Base-by-base conservation (phyloP, 768 basidiomycete genomes). In the Cubamyces lactineus region DNA sequence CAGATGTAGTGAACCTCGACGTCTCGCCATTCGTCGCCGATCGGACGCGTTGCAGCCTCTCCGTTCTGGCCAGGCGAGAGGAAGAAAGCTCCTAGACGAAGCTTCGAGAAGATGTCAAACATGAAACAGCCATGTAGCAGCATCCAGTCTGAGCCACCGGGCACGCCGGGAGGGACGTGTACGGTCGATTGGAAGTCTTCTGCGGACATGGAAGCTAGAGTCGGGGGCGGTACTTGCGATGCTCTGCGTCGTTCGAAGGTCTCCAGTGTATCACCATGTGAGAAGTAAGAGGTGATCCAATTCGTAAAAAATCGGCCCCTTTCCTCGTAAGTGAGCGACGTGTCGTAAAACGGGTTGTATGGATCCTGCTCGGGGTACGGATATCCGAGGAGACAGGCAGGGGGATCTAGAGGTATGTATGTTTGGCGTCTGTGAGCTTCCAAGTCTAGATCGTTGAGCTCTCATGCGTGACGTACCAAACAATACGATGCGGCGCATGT, bases 401-500 rank as follows among this genome's bases (percentile, higher is more conserved):
- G 40, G 7, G 26, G 48, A 17, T 49, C 48, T 49, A 19, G 3
- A n/a, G 8, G 3, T 9, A 34, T 34, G 34, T 34, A 28, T 43
- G 4, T 15, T 7, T n/a, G 5, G 2, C 19, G 5, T 17, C 1
- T 43, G 15, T 43, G 17, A 43, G 42, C 42, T 4, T 17, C 42
- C 1, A 16, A 16, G 11, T 1, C 42, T 21, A 15, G 11, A 16
- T 16, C 2, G 2, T 16, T 28, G n/a, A 11, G 9, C 5, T 34
- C 9, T 34, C 6, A 28, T 15, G 6, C 9, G 21, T n/a, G 46
- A 41, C 64, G 2, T 23, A 66, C 64, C 64, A 28, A 28, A 59
- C 43, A 61, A 47, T 15, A 62, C 30, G n/a, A 62, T 28, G 8
- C 39, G 28, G 4, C 61, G 50, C 23, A 66, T 16, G 52, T 66